Percentiles rank a stretch among this genome's conserved stretches.
phyloP scores from a whole-genome alignment of 495 filamentous ascomycete species.

The Aspergillus olivimuriae region DNA sequence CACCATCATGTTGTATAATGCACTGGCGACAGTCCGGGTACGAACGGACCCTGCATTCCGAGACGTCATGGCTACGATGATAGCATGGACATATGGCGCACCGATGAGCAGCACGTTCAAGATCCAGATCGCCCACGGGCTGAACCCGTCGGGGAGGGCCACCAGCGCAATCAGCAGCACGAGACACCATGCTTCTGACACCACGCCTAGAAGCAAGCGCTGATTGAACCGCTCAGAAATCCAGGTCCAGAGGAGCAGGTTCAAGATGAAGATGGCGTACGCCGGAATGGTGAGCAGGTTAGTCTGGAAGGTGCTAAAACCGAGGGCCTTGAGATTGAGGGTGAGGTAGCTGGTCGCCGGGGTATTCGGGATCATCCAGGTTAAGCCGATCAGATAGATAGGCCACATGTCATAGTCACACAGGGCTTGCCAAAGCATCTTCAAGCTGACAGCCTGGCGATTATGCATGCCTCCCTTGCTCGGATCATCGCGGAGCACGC shows the following conservation, averaged over 20 bases:
- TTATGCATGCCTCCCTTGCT: conserved; percentile 58
- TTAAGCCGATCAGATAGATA: conserved; percentile 58
- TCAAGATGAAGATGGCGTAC: conserved; percentile 43
- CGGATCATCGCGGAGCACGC: conserved; percentile 69
- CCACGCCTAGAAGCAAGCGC: conserved; percentile 45
- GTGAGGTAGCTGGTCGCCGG: conserved; percentile 56
- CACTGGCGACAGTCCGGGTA: conserved; percentile 56
- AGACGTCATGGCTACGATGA: conserved; percentile 61
- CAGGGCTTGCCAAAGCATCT: conserved; percentile 50
- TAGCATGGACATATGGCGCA: conserved; percentile 58
- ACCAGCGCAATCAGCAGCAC: conserved; percentile 48
- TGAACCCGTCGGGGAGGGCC: conserved; percentile 26
- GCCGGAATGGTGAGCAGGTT: conserved; percentile 65
- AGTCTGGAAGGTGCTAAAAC: conserved; percentile 60
- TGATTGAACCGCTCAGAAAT: conserved; percentile 48
- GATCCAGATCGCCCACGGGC: conserved; percentile 47
- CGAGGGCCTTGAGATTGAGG: conserved; percentile 50
- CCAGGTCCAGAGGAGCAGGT: conserved; percentile 43
- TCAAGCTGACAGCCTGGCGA: conserved; percentile 53
- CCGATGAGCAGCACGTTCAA: conserved; percentile 48
- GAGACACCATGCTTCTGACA: conserved; percentile 50
- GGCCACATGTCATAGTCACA: conserved; percentile 69
- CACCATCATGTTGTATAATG: conserved; percentile 71
- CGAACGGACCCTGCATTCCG: conserved; percentile 62
- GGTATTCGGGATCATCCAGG: conserved; percentile 47